phyloP scores from a whole-genome alignment of 1,284 basidiomycete genomes.

The Boletellus deceptivus region DNA sequence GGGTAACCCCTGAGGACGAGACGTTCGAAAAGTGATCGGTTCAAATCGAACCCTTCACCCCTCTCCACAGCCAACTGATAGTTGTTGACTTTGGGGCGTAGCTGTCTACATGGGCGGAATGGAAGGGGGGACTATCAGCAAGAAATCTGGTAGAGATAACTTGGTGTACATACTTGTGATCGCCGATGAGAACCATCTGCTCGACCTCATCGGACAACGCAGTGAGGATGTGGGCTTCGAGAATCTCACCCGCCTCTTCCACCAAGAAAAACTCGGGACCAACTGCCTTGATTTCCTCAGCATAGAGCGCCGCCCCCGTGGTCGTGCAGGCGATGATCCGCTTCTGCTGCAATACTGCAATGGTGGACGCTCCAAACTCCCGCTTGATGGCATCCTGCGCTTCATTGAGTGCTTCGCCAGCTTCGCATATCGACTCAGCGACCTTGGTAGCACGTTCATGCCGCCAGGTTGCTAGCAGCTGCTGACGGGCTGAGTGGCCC shows the following conservation, averaged over 20 bases:
- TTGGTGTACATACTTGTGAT: constrained; percentile 54
- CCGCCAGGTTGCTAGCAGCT: constrained; percentile 39
- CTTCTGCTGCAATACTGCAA: constrained; percentile 39
- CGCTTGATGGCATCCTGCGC: constrained; percentile 35
- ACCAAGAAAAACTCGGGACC: constrained; percentile 53
- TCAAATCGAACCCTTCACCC: too few species aligned
- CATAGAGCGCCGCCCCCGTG: constrained; percentile 61
- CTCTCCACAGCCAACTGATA: too few species aligned
- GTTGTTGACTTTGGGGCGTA: too few species aligned
- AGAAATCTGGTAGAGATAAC: too few species aligned
- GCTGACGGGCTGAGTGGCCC: constrained; percentile 33
- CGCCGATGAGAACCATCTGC: constrained; percentile 53
- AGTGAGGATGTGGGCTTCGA: constrained; percentile 63
- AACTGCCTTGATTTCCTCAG: constrained; percentile 41
- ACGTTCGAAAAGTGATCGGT: too few species aligned
- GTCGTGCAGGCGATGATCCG: constrained; percentile 65
- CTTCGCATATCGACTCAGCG: constrained; percentile 35
- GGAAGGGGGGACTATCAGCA: background rate
- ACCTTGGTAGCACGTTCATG: constrained; percentile 29
- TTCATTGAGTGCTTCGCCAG: constrained; percentile 42
- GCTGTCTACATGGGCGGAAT: too few species aligned
- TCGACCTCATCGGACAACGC: constrained; percentile 43
- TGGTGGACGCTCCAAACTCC: constrained; percentile 36
- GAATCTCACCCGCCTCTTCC: constrained; percentile 68
- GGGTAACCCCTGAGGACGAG: too few species aligned